phyloP scores from a whole-genome alignment of 2,329 filamentous ascomycete species.

The Verticillium albo-atrum region DNA sequence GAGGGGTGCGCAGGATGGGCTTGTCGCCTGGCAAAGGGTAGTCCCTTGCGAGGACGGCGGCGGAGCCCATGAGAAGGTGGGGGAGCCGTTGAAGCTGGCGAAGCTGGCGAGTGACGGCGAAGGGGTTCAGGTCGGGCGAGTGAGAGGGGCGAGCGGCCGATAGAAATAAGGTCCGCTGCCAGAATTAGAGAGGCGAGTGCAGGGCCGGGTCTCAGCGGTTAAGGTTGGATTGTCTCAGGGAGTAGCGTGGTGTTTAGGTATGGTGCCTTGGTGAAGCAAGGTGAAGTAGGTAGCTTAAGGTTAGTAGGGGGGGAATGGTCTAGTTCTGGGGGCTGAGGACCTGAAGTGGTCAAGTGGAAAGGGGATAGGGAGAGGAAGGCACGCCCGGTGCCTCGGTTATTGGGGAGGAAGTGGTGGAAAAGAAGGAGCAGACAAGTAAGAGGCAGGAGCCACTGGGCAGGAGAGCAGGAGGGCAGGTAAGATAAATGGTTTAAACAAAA shows the following conservation, averaged over 20 bases:
- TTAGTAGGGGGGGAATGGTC: too few relatives aligned
- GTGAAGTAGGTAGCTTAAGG: too few relatives aligned
- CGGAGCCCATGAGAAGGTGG: background rate
- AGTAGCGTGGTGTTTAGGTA: background rate
- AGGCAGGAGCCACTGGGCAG: too few relatives aligned
- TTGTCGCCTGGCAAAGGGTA: background rate
- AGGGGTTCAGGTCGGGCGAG: background rate
- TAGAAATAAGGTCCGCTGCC: background rate
- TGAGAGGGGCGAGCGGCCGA: background rate
- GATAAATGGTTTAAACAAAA: too few relatives aligned
- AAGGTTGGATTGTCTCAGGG: background rate
- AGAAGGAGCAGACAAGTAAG: too few relatives aligned
- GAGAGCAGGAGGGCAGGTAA: too few relatives aligned
- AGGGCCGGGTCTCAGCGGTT: background rate
- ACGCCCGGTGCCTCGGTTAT: too few relatives aligned
- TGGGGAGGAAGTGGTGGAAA: background rate
- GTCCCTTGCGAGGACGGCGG: background rate
- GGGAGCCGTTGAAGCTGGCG: background rate
- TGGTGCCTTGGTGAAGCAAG: background rate
- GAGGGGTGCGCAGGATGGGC: constrained; percentile 6
- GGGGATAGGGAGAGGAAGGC: too few relatives aligned
- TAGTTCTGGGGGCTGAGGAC: too few relatives aligned
- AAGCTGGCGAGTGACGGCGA: background rate
- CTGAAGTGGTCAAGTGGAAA: too few relatives aligned
- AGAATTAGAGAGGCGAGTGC: too few relatives aligned